These are phyloP conservation scores for Podospora pseudopauciseta DNA, from an alignment of 495 filamentous ascomycete species.

Conservation along the genomic window DNA sequence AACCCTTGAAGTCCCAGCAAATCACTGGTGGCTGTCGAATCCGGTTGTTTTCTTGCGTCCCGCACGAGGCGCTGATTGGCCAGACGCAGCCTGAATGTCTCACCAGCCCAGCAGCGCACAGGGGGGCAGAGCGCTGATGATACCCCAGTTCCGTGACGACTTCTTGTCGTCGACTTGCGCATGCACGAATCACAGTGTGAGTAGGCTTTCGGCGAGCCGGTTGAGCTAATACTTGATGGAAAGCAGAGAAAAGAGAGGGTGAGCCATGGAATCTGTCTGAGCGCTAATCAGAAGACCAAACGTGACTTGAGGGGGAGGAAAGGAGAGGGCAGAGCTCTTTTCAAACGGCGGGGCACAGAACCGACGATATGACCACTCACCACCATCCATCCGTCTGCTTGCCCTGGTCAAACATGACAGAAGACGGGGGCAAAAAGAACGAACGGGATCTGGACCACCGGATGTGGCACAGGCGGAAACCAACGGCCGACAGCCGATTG, in stretches of 20 bases:
- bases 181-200: neutral
- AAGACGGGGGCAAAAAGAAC: neutral
- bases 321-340: neutral
- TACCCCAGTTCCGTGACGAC: slow-evolving; percentile 1
- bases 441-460: neutral
- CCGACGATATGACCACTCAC: neutral
- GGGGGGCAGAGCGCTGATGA: slow-evolving; percentile 3
- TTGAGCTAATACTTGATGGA: neutral
- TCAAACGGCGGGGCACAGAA: neutral
- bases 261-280: neutral
- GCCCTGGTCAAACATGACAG: neutral
- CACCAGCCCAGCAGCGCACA: neutral
- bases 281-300: neutral
- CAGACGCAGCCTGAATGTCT: neutral
- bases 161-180: neutral
- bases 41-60: neutral
- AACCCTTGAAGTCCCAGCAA: neutral
- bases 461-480: neutral
- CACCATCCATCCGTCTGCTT: neutral
- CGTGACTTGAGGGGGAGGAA: neutral
- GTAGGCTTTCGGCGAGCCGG: neutral
- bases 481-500: neutral
- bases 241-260: neutral
- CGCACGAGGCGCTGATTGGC: neutral
- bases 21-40: neutral